These are phyloP conservation scores for Escovopsis sp. DNA, from an alignment of 2,329 filamentous ascomycete species.

Conservation along the genomic window DNA sequence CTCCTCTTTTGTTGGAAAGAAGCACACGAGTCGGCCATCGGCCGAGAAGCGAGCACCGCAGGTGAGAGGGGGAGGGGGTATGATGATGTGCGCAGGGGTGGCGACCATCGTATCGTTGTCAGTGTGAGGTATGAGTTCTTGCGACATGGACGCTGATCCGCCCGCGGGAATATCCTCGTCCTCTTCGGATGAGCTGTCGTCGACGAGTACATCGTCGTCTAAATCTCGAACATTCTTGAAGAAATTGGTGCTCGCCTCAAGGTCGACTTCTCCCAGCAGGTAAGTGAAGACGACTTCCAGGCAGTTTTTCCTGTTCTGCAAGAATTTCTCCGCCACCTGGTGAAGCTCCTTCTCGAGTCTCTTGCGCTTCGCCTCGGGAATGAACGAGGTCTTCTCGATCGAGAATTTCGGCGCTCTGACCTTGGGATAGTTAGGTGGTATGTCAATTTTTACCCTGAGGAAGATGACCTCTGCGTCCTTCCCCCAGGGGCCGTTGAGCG, in stretches of 20 bases:
- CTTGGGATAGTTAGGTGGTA: slow-evolving; percentile 45
- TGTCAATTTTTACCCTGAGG: slow-evolving; percentile 45
- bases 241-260: slow-evolving; percentile 44
- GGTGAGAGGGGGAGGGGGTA: slow-evolving; percentile 39
- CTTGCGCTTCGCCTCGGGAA: slow-evolving; percentile 39
- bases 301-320: slow-evolving; percentile 45
- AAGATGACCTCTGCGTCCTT: slow-evolving; percentile 40
- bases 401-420: slow-evolving; percentile 41
- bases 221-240: slow-evolving; percentile 52
- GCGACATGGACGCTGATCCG: slow-evolving; percentile 44
- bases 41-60: slow-evolving; percentile 48
- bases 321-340: slow-evolving; percentile 39
- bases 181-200: slow-evolving; percentile 77
- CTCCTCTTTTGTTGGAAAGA: slow-evolving; percentile 55
- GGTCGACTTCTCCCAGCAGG: slow-evolving; percentile 46
- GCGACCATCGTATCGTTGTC: slow-evolving; percentile 39
- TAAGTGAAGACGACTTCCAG: slow-evolving; percentile 48
- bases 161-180: slow-evolving; percentile 42
- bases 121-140: slow-evolving; percentile 40
- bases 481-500: slow-evolving; percentile 51
- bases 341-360: slow-evolving; percentile 39
- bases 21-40: slow-evolving; percentile 49
- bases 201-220: slow-evolving; percentile 43
- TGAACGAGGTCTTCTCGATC: slow-evolving; percentile 47
- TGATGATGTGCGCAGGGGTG: slow-evolving; percentile 35